phyloP scores from a whole-genome alignment of 176 grass and related monocot genomes.

The sorghum (Sorghum bicolor) region Sorghum_bicolor_NCBIv3 NC_012872.2:464501-465000 shows the following conservation, averaged over 20 bases:
- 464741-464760: slow-evolving; percentile 68
- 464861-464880: slow-evolving; percentile 73
- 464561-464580: slow-evolving; percentile 58
- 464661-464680: not conserved
- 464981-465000: slow-evolving; percentile 28
- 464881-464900: slow-evolving; percentile 63
- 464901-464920: slow-evolving; percentile 62
- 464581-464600: slow-evolving; percentile 70
- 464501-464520: slow-evolving; percentile 53
- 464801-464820: slow-evolving; percentile 85
- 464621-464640: not conserved
- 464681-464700: slow-evolving; percentile 24
- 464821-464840: slow-evolving; percentile 75
- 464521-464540: slow-evolving; percentile 60
- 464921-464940: slow-evolving; percentile 54
- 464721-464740: slow-evolving; percentile 62
- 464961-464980: slow-evolving; percentile 52
- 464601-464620: slow-evolving; percentile 74
- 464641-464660: not conserved
- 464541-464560: slow-evolving; percentile 81
- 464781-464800: slow-evolving; percentile 64
- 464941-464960: slow-evolving; percentile 62
- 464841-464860: slow-evolving; percentile 79
- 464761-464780: slow-evolving; percentile 86
- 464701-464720: slow-evolving; percentile 66